Base-by-base conservation (phyloP, 179 eudicot genomes). In the Drosera spatulata region DNA sequence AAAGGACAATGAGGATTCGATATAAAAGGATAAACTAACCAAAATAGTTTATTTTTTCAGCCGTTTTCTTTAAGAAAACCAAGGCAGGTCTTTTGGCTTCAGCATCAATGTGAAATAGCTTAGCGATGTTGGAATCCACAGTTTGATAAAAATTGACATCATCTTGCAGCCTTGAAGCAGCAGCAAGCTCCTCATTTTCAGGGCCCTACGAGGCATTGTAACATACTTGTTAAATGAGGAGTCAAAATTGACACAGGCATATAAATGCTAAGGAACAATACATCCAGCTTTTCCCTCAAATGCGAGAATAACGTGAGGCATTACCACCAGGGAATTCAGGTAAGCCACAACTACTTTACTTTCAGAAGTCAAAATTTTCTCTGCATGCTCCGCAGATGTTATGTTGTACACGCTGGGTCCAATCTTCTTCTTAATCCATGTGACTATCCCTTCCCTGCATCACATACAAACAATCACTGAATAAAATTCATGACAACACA, bases 61-160 rank as follows among this genome's bases (percentile, higher is more conserved):
- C 80, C 66, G 82, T 87, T 61, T 81, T 82, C 84, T 94, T 94
- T 58, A 89, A 61, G 66, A 94, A 56, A 62, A 90, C 88, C 68
- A 90, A 49, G 15, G 84, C 69, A 2, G 99, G 97, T 54, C 84
- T 88, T 58, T 81, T 86, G 42, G 68, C 84, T 5, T 80, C 50
- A 6, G 80, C 62, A 60, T 83, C 88, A 41, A 94, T 58, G 62
- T 79, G 81, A 70, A 94, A 90, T 60, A 86, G 41, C 80, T 76
- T 69, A 22, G 97, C 97, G 40, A 94, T 87, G 53, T 83, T 82
- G 40, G 91, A 76, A 63, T 60, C 83, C 7, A 65, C 60, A 47
- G 99, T 90, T 76, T 94, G 97, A 69, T 94, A 94, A 71, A 86
- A 89, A 69, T 78, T 83, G 37, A 94, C 79, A 49, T 76, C 91